Evolutionary conservation across 2,329 filamentous ascomycete genomes (phyloP), one percentile per base, ranked within the genome.

Genomic region (Dissoconium aciculare): DNA sequence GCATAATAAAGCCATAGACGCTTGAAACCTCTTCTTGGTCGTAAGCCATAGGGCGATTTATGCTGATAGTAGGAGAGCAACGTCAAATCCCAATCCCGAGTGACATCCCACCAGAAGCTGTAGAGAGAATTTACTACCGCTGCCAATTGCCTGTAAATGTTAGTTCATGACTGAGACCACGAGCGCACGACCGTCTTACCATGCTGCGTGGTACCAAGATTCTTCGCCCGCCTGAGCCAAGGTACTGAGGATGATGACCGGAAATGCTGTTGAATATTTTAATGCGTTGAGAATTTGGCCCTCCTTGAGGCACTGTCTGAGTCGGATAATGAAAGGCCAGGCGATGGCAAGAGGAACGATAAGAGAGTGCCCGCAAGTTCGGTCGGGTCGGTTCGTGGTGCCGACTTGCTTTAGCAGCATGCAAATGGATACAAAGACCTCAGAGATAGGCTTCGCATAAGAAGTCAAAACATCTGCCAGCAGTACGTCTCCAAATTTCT

Each of bases 31-130:
- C 85, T 68, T 33, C 77, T 67, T 30, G 74, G 67, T 15, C 89
- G 74, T 26, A 98, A 63, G 2, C 81, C 89, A 52, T 71, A 89
- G 0, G 82, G 71, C 44, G 85, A 69, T 41, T 64, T 64, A 39
- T 77, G 70, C 38, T 71, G 58, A 10, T 60, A 53, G 2, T 64
- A 53, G 1, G 77, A 71, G 50, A 95, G 80, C 10, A 95, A 66
- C 0, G 78, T 81, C 39, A 98, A 65, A 51, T 95, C 89, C 89
- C 89, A 98, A 63, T 98, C 89, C 60, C 85, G 89, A 33, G 82
- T 69, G 16, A 95, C 74, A 49, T 98, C 89, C 89, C 89, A 98
- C 64, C 89, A 98, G 62, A 95, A 95, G n/a, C 79, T 84, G 59
- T 93, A 98, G 26, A 79, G 63, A 10, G 82, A 91, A 55, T 98